phyloP scores from a whole-genome alignment of 371 early-diverging fungal species.

The Lichtheimia ramosa region DNA sequence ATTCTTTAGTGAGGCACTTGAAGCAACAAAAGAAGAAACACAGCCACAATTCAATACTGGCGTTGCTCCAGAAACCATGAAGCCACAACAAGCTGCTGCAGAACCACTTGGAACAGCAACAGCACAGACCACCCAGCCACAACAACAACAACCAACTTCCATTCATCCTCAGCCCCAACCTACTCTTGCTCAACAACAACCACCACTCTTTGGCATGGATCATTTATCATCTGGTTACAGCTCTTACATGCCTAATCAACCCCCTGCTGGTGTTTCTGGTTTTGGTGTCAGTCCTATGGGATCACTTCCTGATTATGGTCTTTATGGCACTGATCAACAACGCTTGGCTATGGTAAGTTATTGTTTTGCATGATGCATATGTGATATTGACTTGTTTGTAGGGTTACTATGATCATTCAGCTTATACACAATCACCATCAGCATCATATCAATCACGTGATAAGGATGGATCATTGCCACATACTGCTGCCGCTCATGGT shows the following conservation, averaged over 20 bases:
- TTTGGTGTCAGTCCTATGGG: slow-evolving; percentile 76
- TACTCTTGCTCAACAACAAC: slow-evolving; percentile 22
- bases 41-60: neutral
- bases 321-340: slow-evolving; percentile 49
- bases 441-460: slow-evolving; percentile 36
- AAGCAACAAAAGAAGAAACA: neutral
- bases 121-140: slow-evolving; percentile 10
- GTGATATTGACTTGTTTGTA: slow-evolving; percentile 1
- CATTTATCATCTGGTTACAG: slow-evolving; percentile 56
- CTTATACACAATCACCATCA: slow-evolving; percentile 45
- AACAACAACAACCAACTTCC: slow-evolving; percentile 1
- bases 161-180: slow-evolving; percentile 14
- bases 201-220: slow-evolving; percentile 46
- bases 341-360: slow-evolving; percentile 44
- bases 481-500: slow-evolving; percentile 12
- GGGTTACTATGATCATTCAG: slow-evolving; percentile 62
- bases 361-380: slow-evolving; percentile 2
- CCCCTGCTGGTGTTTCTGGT: slow-evolving; percentile 58
- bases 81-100: slow-evolving; percentile 3
- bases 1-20: neutral
- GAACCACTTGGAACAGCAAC: slow-evolving; percentile 7
- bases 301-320: slow-evolving; percentile 55
- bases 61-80: no score
- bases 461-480: slow-evolving; percentile 30
- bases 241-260: slow-evolving; percentile 58